Evolutionary conservation across 306 rosid genomes (phyloP), one percentile per base, ranked within the genome.

Genomic region (Ammopiptanthus mongolicus): DNA sequence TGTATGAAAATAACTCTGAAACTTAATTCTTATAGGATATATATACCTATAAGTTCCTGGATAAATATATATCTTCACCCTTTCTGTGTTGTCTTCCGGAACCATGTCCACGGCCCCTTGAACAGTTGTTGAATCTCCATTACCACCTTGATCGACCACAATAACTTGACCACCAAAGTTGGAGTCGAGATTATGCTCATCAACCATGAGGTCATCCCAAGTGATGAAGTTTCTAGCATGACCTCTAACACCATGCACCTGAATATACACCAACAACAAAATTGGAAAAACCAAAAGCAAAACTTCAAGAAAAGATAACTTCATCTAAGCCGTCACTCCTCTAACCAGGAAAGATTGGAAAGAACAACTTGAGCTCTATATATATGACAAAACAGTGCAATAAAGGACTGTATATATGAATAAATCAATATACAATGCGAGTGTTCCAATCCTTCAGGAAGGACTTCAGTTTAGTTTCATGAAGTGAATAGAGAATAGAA

Each of bases 101-200:
- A 90, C 88, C 88, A 88, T 62, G 15, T 92, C 86, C 10, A 90
- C 82, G 8, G 96, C 97, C 29, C 86, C 96, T 81, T 90, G 96
- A 83, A 92, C 86, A 7, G 96, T 92, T 1, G 53, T 34, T 51
- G 93, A 92, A 47, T 92, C 77, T 64, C 97, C 96, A 5, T 52
- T 39, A 11, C 92, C 89, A 47, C 58, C 73, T 11, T 80, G 78
- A 74, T 88, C 89, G 1, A 92, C 97, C 41, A 90, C 91, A 2
- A 92, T 84, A 8, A 88, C 51, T 25, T 70, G 13, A 1, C 71
- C 79, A 34, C 69, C 76, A 36, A 14, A 9, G 12, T 12, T 5
- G 10, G 62, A 34, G 13, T 65, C 74, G 2, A 25, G 60, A 5
- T 13, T 48, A 2, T 14, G 17, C 25, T 41, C 87, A 68, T 81